Percentiles rank a stretch among this genome's conserved stretches.
Evolutionary conservation across 148 eudicot species (phyloP).

Genomic region (Rhododendron mucronatum): DNA sequence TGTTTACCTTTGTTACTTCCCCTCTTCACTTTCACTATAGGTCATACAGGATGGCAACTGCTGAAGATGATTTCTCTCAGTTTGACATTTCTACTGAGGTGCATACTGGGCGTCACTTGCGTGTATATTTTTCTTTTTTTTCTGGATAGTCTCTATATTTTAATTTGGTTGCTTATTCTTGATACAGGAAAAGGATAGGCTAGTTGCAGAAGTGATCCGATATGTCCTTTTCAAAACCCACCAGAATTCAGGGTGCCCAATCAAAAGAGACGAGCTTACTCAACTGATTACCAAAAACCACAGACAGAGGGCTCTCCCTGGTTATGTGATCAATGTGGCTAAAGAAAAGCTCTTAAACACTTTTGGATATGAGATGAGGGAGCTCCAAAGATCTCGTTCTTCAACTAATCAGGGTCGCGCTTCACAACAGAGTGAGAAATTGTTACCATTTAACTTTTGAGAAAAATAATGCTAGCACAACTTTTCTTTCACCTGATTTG

Average conservation of each 20-base stretch:
- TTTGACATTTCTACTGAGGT: slow-evolving; percentile 75
- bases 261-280: slow-evolving; percentile 78
- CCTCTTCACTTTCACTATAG: not conserved
- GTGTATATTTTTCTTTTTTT: not conserved
- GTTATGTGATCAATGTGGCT: slow-evolving; percentile 77
- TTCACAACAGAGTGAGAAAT: slow-evolving; percentile 61
- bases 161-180: slow-evolving; percentile 1
- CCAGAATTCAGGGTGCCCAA: slow-evolving; percentile 85
- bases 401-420: slow-evolving; percentile 45
- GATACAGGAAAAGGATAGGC: slow-evolving; percentile 72
- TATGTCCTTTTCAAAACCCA: slow-evolving; percentile 77
- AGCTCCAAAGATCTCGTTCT: slow-evolving; percentile 74
- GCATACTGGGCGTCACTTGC: not conserved
- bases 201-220: slow-evolving; percentile 79
- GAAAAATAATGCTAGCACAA: not conserved
- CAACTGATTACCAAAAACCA: slow-evolving; percentile 73
- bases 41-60: slow-evolving; percentile 38
- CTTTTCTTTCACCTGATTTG: not conserved
- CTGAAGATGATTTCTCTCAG: slow-evolving; percentile 48
- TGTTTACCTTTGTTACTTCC: not conserved
- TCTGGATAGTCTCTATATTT: not conserved
- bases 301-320: slow-evolving; percentile 68
- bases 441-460: not conserved
- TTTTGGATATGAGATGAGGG: slow-evolving; percentile 90
- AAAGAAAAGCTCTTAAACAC: slow-evolving; percentile 54